Evolutionary conservation across 176 grass and related monocot species (phyloP).

Genomic region (Otatea glauca): DNA sequence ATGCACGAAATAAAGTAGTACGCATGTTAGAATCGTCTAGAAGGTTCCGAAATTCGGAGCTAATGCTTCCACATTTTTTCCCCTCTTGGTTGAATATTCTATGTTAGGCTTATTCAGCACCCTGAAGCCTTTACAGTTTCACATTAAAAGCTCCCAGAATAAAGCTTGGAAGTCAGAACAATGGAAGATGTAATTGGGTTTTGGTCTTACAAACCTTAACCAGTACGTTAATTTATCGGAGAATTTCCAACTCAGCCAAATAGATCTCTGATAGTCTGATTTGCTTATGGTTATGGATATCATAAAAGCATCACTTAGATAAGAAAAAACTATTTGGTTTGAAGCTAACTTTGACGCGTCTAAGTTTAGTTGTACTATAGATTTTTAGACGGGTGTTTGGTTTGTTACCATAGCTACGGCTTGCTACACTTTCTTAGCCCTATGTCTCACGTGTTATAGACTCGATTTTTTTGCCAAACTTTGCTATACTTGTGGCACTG

Average conservation of each 20-base stretch:
- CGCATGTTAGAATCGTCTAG: not conserved
- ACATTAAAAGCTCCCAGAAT: not conserved
- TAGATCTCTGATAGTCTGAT: not conserved
- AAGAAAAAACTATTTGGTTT: too few species aligned
- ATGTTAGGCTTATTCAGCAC: not conserved
- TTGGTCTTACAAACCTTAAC: not conserved
- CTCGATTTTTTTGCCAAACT: too few species aligned
- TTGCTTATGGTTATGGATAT: not conserved
- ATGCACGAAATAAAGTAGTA: not conserved
- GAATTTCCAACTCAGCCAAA: too few species aligned
- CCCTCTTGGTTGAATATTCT: not conserved
- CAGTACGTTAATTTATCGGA: not conserved
- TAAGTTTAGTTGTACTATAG: too few species aligned
- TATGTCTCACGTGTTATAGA: too few species aligned
- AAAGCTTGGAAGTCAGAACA: not conserved
- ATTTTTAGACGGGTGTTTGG: too few species aligned
- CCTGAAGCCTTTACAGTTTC: not conserved
- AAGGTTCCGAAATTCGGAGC: not conserved
- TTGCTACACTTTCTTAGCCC: too few species aligned
- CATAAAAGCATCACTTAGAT: not conserved
- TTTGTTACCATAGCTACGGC: too few species aligned
- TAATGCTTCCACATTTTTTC: not conserved
- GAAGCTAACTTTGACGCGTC: too few species aligned
- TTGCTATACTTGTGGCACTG: too few species aligned
- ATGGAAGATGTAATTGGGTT: not conserved